Percentiles rank a stretch among this genome's conserved stretches.
Conservation (phyloP, 768 basidiomycete genomes). For the Lyophyllum decastes region DNA sequence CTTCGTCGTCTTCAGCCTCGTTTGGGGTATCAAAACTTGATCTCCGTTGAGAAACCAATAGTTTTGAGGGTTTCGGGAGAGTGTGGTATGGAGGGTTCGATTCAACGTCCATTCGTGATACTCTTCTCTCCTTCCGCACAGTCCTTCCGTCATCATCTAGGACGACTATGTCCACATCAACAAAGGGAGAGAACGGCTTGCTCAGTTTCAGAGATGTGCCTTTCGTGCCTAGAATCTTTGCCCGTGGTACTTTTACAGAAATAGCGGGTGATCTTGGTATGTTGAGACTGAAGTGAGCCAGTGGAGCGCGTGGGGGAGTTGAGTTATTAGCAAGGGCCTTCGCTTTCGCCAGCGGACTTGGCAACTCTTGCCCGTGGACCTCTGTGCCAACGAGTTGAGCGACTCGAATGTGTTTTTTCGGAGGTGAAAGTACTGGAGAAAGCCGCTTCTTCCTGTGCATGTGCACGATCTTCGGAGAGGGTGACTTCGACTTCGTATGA, state of each 20-base stretch:
- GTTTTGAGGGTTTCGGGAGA: background rate
- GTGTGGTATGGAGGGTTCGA: conserved; percentile 29
- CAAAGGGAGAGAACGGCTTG: conserved; percentile 44
- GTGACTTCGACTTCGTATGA: conserved; percentile 30
- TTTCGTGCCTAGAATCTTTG: conserved; percentile 24
- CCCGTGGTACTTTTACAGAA: conserved; percentile 22
- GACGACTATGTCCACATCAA: conserved; percentile 69
- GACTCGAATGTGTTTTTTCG: conserved; percentile 28
- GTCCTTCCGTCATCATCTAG: conserved; percentile 61
- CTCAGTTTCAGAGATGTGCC: conserved; percentile 32
- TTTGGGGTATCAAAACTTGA: background rate
- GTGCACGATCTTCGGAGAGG: conserved; percentile 33
- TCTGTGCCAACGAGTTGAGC: conserved; percentile 32
- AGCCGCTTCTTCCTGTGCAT: conserved; percentile 42
- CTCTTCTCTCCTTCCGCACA: conserved; percentile 61
- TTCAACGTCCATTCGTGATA: conserved; percentile 47
- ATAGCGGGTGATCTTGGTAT: conserved; percentile 38
- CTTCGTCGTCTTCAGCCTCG: conserved; percentile 23
- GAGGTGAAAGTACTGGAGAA: conserved; percentile 35
- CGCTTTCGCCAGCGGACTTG: conserved; percentile 18
- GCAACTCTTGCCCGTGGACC: background rate
- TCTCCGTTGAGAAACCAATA: background rate
- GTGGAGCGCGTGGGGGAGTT: conserved; percentile 33
- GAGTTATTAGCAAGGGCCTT: conserved; percentile 13
- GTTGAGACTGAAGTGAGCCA: conserved; percentile 32